Evolutionary conservation across 352 stramenopile species (phyloP).

Genomic region (Elongisporangium anandrum): DNA sequence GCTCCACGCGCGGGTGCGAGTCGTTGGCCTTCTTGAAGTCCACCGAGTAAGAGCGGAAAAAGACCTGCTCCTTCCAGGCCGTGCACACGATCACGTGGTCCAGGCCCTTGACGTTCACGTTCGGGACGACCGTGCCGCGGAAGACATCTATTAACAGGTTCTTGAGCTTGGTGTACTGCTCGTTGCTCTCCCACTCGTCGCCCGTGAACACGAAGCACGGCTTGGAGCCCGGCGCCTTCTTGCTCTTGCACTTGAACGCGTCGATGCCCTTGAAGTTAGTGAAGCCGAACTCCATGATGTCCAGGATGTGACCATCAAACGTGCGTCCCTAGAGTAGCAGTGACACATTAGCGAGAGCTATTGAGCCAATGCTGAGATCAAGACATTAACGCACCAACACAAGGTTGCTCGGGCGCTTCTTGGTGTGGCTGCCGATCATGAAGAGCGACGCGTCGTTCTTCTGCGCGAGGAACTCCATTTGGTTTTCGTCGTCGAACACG

Average conservation of each 20-base stretch:
- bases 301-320: constrained; percentile 97
- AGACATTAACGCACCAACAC: constrained; percentile 60
- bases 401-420: constrained; percentile 99
- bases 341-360: no score
- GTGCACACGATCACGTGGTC: constrained; percentile 98
- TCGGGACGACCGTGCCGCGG: constrained; percentile 94
- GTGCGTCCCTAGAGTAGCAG: constrained; percentile 77
- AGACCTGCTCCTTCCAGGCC: constrained; percentile 87
- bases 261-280: constrained; percentile 93
- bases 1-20: constrained; percentile 79
- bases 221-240: constrained; percentile 93
- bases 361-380: background rate
- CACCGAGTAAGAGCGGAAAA: constrained; percentile 96
- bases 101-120: constrained; percentile 93
- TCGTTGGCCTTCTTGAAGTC: constrained; percentile 90
- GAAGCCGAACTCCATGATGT: constrained; percentile 98
- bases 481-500: constrained; percentile 92
- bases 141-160: constrained; percentile 97
- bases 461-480: constrained; percentile 91
- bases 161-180: constrained; percentile 91
- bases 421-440: constrained; percentile 95
- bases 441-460: constrained; percentile 99
- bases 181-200: constrained; percentile 92
- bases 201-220: constrained; percentile 95
- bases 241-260: constrained; percentile 91